These are phyloP conservation scores for Talaromyces piceae DNA, from an alignment of 2,329 filamentous ascomycete genomes.

Conservation along the genomic window DNA sequence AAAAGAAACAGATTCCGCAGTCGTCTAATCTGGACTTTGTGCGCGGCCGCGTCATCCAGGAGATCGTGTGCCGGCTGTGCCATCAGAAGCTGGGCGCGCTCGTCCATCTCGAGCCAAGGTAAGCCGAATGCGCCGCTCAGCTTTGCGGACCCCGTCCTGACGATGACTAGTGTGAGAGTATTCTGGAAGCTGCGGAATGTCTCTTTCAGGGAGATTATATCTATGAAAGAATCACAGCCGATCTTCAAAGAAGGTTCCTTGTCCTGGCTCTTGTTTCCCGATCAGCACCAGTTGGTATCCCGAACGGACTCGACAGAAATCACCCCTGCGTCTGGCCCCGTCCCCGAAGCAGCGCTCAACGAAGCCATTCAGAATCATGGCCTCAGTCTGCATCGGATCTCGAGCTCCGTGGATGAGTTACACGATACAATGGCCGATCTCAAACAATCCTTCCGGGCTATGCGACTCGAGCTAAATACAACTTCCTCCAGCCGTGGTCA, in stretches of 20 bases:
- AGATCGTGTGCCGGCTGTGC: slow-evolving; percentile 31
- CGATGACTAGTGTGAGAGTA: slow-evolving; percentile 24
- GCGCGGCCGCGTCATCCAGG: slow-evolving; percentile 29
- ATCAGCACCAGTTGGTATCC: slow-evolving; percentile 6
- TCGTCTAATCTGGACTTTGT: slow-evolving; percentile 28
- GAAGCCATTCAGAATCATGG: slow-evolving; percentile 32
- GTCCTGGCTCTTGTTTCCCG: slow-evolving; percentile 22
- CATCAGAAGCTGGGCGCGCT: slow-evolving; percentile 32
- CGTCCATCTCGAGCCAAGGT: slow-evolving; percentile 30
- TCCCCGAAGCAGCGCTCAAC: slow-evolving; percentile 19
- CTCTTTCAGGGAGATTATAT: slow-evolving; percentile 32
- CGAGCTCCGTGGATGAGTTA: slow-evolving; percentile 30
- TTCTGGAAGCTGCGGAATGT: slow-evolving; percentile 35
- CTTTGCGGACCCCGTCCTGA: not conserved
- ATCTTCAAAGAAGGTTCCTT: slow-evolving; percentile 27
- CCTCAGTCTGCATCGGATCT: slow-evolving; percentile 30
- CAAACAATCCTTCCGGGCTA: slow-evolving; percentile 30
- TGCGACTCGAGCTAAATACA: slow-evolving; percentile 30
- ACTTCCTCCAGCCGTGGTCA: slow-evolving; percentile 17
- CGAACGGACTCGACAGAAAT: slow-evolving; percentile 21
- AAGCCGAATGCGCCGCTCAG: slow-evolving; percentile 10
- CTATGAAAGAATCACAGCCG: slow-evolving; percentile 32
- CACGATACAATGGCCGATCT: slow-evolving; percentile 35
- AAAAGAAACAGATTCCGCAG: slow-evolving; percentile 30
- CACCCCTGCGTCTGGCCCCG: slow-evolving; percentile 13